Percentiles rank a stretch among this genome's conserved stretches.
phyloP scores from a whole-genome alignment of 75 land plant species.

The Isoetes taiwanensis region DNA sequence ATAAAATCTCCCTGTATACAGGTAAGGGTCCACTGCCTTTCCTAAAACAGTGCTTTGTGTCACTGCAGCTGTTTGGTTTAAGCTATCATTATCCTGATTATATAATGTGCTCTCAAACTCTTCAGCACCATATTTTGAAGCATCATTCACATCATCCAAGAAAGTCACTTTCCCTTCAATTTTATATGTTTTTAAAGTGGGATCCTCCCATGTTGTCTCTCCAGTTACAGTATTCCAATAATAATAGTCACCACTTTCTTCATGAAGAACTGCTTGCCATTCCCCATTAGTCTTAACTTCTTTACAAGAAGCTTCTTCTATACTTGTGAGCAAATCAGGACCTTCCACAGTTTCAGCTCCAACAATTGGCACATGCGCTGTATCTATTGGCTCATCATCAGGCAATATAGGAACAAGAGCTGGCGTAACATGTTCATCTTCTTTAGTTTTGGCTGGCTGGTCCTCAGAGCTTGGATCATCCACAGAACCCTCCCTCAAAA shows the following conservation, averaged over 20 bases:
- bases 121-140: too few species aligned
- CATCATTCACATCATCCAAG: too few species aligned
- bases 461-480: neutral
- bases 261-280: conserved; percentile 74
- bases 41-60: too few species aligned
- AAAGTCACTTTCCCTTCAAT: too few species aligned
- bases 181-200: too few species aligned
- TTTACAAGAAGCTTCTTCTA: too few species aligned
- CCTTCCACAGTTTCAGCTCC: neutral
- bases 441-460: neutral
- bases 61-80: too few species aligned
- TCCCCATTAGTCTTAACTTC: conserved; percentile 21
- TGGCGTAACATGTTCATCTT: conserved; percentile 7
- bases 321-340: neutral
- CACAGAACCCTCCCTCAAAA: conserved; percentile 5
- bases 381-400: neutral
- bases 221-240: conserved; percentile 86
- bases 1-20: too few species aligned
- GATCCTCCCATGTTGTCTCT: conserved; percentile 86
- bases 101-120: too few species aligned
- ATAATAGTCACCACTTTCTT: conserved; percentile 58
- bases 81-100: too few species aligned
- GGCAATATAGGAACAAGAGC: neutral
- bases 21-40: too few species aligned
- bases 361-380: neutral